Evolutionary conservation across 1,284 basidiomycete species (phyloP), one percentile per base, ranked within the genome.

Genomic region (Wallemia ichthyophaga): DNA sequence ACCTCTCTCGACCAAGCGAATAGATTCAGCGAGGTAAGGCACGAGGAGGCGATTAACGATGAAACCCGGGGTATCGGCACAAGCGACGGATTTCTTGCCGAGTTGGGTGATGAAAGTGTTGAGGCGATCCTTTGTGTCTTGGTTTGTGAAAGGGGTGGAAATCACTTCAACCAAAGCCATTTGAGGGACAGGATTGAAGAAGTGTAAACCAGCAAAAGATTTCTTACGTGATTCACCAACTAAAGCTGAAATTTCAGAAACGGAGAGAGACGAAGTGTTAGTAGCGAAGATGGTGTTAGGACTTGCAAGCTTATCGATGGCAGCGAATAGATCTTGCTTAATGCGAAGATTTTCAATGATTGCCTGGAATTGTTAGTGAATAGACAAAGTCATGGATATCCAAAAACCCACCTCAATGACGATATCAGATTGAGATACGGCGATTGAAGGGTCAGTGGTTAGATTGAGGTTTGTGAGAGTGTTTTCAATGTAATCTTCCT

Each of bases 131-230:
- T 48, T 48, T 5, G 37, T 48, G 13, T 13, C 11, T 13, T 13
- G n/a, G 5, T 5, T 11, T 5, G 37, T 48, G 13, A 48, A 21
- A 5, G 37, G 37, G 3, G 37, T 48, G 37, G 9, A 11, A 21
- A 56, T 56, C 25, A 56, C 9, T 24, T 56, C 55, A 3, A 56
- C 55, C 9, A 56, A 21, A 3, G 55, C 25, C 87, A 94, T 94
- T 37, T 89, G 83, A 2, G 85, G 85, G 1, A 91, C 87, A 2
- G 89, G 89, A 68, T 95, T 94, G 73, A 95, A 94, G 73, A 91
- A 94, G 71, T 94, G 89, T 54, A 92, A 72, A 15, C 87, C 83
- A 83, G 60, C 57, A 24, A 56, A 26, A 24, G 3, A 25, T 11
- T 25, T 25, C 23, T 24, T 17, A 56, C 55, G 55, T 3, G 9